A percentile compares a stretch with the other conserved stretches of the same genome.
Conservation (phyloP, 2,329 filamentous ascomycete species). For the Colletotrichum sp. region DNA sequence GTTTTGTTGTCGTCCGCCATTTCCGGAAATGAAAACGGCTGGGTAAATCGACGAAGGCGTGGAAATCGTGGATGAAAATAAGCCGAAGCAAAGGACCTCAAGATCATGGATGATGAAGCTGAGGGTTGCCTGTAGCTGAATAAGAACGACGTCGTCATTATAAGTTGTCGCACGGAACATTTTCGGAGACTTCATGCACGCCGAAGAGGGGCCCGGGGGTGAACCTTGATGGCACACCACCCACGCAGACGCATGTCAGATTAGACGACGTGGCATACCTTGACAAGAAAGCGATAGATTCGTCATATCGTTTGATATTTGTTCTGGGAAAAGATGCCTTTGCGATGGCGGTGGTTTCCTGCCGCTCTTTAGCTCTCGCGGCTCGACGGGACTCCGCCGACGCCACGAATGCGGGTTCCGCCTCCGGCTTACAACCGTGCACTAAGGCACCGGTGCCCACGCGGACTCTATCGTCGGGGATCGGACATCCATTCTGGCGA, state of each 20-base stretch:
- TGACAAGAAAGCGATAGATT: background rate
- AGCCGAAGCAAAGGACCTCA: accelerated
- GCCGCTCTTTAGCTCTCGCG: background rate
- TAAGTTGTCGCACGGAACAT: background rate
- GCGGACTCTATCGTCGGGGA: background rate
- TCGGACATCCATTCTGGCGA: background rate
- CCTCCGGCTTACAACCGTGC: background rate
- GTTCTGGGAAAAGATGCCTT: background rate
- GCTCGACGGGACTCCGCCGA: background rate
- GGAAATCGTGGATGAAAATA: background rate
- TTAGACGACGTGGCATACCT: background rate
- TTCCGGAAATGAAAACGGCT: background rate
- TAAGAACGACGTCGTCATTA: background rate
- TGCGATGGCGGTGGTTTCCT: background rate
- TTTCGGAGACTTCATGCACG: background rate
- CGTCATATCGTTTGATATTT: background rate
- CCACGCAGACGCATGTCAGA: background rate
- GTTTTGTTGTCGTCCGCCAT: background rate
- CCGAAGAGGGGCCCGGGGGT: background rate
- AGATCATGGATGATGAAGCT: background rate
- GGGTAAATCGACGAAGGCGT: background rate
- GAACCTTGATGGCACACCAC: background rate
- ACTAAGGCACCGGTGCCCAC: background rate
- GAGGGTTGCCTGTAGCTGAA: background rate
- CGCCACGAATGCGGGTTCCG: background rate